Evolutionary conservation across 1,284 basidiomycete species (phyloP).

Genomic region (Irpex sp.): DNA sequence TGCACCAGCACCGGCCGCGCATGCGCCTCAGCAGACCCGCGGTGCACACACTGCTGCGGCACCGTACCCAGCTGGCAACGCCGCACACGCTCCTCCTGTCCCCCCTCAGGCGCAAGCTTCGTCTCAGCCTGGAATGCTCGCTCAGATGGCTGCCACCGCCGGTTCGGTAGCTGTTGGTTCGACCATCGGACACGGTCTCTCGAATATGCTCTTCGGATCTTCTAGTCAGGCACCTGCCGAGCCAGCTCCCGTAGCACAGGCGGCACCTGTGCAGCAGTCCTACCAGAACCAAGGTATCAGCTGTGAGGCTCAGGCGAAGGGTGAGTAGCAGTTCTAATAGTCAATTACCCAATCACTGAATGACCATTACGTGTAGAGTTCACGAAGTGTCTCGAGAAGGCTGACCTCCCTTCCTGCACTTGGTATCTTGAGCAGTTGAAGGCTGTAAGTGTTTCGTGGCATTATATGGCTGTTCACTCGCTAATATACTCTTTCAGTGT

Average conservation of each 20-base stretch:
- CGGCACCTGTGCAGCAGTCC: conserved; percentile 36
- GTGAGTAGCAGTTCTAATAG: conserved; percentile 32
- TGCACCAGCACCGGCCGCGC: conserved; percentile 26
- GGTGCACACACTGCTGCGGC: conserved; percentile 37
- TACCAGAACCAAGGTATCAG: conserved; percentile 36
- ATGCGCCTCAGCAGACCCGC: conserved; percentile 38
- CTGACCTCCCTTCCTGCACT: conserved; percentile 71
- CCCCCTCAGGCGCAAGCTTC: conserved; percentile 23
- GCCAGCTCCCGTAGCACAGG: conserved; percentile 39
- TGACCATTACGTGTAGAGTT: conserved; percentile 45
- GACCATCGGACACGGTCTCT: conserved; percentile 80
- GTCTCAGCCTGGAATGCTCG: conserved; percentile 61
- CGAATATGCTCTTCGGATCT: conserved; percentile 78
- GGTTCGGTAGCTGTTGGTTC: conserved; percentile 85
- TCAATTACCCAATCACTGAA: background rate
- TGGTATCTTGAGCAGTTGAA: conserved; percentile 84
- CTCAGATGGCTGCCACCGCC: conserved; percentile 86
- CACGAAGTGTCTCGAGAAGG: conserved; percentile 74
- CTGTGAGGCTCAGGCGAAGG: conserved; percentile 74
- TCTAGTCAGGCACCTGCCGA: conserved; percentile 33
- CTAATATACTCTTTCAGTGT: conserved; percentile 44
- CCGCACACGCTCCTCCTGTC: conserved; percentile 28
- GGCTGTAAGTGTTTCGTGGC: conserved; percentile 49
- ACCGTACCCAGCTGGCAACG: conserved; percentile 43
- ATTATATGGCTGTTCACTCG: background rate